Percentiles rank a stretch among this genome's conserved stretches.
These are phyloP conservation scores for Hanseniaspora singularis DNA, from an alignment of 805 yeast genomes.

Conservation along the genomic window DNA sequence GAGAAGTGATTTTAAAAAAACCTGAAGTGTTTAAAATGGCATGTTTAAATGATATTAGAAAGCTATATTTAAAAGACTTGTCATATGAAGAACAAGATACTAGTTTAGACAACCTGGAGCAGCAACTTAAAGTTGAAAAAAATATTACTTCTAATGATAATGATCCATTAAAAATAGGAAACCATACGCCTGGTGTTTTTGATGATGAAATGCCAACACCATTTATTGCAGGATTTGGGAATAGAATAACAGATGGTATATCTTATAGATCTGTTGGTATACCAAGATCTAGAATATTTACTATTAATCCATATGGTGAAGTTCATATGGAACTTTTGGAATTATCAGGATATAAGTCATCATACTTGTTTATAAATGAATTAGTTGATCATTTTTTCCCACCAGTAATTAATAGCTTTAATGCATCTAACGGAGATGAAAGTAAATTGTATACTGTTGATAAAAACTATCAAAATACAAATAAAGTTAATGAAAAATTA, in stretches of 20 bases:
- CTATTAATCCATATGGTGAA: conserved; percentile 92
- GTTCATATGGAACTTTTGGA: conserved; percentile 94
- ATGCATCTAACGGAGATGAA: background rate
- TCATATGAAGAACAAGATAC: conserved; percentile 13
- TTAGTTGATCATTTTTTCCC: conserved; percentile 96
- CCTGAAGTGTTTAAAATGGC: conserved; percentile 99
- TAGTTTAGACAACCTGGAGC: too few species aligned
- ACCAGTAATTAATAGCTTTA: conserved; percentile 37
- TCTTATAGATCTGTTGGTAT: conserved; percentile 88
- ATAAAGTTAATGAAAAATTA: conserved; percentile 8
- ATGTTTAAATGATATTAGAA: conserved; percentile 73
- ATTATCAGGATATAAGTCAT: conserved; percentile 79
- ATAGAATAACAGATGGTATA: conserved; percentile 89
- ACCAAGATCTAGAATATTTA: conserved; percentile 86
- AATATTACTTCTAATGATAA: too few species aligned
- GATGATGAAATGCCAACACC: conserved; percentile 51
- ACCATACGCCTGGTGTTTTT: background rate
- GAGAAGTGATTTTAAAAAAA: conserved; percentile 86
- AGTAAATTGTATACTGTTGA: background rate
- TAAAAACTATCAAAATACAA: background rate
- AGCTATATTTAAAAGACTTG: conserved; percentile 39
- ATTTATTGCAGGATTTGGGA: conserved; percentile 95
- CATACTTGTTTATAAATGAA: conserved; percentile 82
- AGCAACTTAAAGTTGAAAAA: too few species aligned
- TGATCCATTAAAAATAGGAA: background rate